These are phyloP conservation scores for Blastomyces parvus DNA, from an alignment of 2,329 filamentous ascomycete species.

Conservation along the genomic window DNA sequence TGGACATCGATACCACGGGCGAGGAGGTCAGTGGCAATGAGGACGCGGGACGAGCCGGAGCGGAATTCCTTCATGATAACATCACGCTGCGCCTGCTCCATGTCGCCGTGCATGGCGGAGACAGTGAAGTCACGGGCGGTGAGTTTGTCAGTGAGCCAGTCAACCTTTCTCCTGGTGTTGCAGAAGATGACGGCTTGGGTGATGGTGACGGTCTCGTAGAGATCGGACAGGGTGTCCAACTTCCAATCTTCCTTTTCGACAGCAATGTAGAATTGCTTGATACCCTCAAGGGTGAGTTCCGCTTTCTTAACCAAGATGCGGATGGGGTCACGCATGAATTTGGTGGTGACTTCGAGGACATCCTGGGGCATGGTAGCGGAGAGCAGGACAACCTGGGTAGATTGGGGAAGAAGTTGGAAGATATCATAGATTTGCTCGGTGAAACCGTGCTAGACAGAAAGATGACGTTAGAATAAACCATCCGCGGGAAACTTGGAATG, in stretches of 20 bases:
- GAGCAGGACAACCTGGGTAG: conserved; percentile 94
- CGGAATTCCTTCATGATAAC: conserved; percentile 99
- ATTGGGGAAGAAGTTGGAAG: conserved; percentile 96
- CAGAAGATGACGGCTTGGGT: conserved; percentile 99
- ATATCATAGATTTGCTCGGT: conserved; percentile 99
- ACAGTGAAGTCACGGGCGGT: conserved; percentile 98
- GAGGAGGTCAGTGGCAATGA: conserved; percentile 95
- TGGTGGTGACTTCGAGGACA: conserved; percentile 97
- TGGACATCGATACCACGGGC: conserved; percentile 99
- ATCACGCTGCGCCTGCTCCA: conserved; percentile 96
- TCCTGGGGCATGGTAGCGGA: conserved; percentile 99
- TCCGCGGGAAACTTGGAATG: neutral
- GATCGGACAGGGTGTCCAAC: conserved; percentile 94
- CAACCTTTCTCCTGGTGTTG: conserved; percentile 99
- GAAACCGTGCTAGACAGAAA: conserved; percentile 63
- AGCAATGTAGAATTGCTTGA: conserved; percentile 99
- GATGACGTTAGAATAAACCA: neutral
- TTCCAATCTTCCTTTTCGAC: conserved; percentile 99
- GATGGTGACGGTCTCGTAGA: conserved; percentile 99
- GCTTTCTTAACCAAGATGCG: conserved; percentile 99
- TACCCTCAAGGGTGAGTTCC: conserved; percentile 98
- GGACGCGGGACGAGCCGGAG: conserved; percentile 92
- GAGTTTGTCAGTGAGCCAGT: conserved; percentile 99
- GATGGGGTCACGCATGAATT: conserved; percentile 99
- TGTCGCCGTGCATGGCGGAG: conserved; percentile 99